Conservation (phyloP, 768 basidiomycete species). For the Amyloporia xantha region DNA sequence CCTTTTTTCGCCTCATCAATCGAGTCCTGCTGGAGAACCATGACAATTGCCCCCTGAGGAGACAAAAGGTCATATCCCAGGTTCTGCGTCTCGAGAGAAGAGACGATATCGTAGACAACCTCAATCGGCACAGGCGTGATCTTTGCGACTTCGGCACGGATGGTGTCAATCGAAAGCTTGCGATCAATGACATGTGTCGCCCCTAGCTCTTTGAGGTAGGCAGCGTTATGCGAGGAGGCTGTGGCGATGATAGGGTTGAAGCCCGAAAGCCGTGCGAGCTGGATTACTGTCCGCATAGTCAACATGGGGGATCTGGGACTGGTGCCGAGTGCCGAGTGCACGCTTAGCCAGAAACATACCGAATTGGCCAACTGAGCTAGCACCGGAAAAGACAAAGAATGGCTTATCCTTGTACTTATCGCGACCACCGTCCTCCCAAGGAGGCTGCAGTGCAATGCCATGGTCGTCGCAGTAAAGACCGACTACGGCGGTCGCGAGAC, state of each 20-base stretch:
- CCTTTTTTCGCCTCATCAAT: constrained; percentile 5
- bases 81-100: constrained; percentile 10
- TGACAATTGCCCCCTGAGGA: constrained; percentile 12
- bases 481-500: too few species aligned
- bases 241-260: constrained; percentile 21
- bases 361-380: constrained; percentile 24
- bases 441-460: too few species aligned
- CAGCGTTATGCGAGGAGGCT: constrained; percentile 19
- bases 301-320: too few species aligned
- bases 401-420: constrained; percentile 16
- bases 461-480: too few species aligned
- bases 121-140: constrained; percentile 15
- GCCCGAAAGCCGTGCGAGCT: constrained; percentile 10
- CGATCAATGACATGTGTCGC: constrained; percentile 26
- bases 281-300: constrained; percentile 11
- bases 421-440: constrained; percentile 15
- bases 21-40: constrained; percentile 9
- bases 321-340: too few species aligned
- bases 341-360: too few species aligned
- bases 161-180: constrained; percentile 8
- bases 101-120: constrained; percentile 19
- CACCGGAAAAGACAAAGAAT: too few species aligned
- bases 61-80: constrained; percentile 16
- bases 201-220: constrained; percentile 7
- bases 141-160: constrained; percentile 7